phyloP scores from a whole-genome alignment of 106 monocot species.

The Dendrobium nobile region DNA sequence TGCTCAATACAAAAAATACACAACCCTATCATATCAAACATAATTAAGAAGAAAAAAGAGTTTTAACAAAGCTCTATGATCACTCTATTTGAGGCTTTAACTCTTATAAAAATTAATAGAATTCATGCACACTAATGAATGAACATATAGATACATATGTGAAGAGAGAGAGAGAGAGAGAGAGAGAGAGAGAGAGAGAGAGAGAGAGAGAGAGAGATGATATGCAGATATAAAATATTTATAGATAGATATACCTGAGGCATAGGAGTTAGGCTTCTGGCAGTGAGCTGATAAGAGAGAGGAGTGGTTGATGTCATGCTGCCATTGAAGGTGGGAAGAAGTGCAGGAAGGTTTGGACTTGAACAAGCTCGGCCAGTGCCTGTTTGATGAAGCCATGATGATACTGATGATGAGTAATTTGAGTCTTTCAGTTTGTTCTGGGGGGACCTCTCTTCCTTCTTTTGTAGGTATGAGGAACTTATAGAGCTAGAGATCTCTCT shows the following conservation, averaged over 20 bases:
- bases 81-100: too few species aligned
- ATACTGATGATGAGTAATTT: constrained; percentile 13
- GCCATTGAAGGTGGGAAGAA: constrained; percentile 54
- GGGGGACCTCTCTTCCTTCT: constrained; percentile 7
- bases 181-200: too few species aligned
- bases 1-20: too few species aligned
- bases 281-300: constrained; percentile 36
- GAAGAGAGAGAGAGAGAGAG: too few species aligned
- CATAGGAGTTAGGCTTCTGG: constrained; percentile 46
- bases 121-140: too few species aligned
- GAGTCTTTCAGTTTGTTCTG: background rate
- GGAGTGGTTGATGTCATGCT: constrained; percentile 72
- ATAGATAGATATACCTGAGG: constrained; percentile 33
- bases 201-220: background rate
- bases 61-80: too few species aligned
- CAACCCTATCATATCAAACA: too few species aligned
- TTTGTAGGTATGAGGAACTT: background rate
- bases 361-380: constrained; percentile 99
- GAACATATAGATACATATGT: too few species aligned
- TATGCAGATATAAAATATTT: background rate
- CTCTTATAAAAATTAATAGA: too few species aligned
- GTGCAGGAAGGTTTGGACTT: constrained; percentile 82
- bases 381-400: constrained; percentile 96
- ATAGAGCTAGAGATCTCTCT: background rate
- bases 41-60: too few species aligned